Conservation (phyloP, 202 grass and related monocot genomes). For the Hordeum pubiflorum region DNA sequence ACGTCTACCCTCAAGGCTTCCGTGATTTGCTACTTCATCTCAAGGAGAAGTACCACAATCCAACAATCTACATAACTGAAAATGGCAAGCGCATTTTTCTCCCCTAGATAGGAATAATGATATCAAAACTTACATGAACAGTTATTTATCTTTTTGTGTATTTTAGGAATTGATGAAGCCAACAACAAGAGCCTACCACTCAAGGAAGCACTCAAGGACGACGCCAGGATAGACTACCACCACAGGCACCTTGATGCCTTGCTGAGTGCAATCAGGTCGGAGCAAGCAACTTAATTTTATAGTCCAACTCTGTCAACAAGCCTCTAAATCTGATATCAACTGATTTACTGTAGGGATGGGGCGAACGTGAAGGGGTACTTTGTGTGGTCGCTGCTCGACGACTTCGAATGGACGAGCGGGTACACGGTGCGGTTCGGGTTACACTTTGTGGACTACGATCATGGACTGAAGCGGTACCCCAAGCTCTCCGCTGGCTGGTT, state of each 20-base stretch:
- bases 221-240: neutral
- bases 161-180: slow-evolving; percentile 31
- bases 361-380: neutral
- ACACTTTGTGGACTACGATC: neutral
- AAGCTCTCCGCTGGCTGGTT: neutral
- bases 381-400: neutral
- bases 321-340: neutral
- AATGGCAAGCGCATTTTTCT: too few species aligned
- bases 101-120: neutral
- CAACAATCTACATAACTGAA: too few species aligned
- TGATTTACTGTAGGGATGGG: neutral
- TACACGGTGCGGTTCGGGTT: neutral
- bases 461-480: neutral
- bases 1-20: too few species aligned
- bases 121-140: neutral
- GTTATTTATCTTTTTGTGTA: neutral
- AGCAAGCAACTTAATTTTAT: neutral
- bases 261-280: neutral
- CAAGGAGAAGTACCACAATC: too few species aligned
- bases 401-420: neutral
- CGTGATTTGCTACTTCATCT: too few species aligned
- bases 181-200: slow-evolving; percentile 45
- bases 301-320: neutral
- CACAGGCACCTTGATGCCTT: neutral
- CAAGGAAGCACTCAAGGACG: slow-evolving; percentile 51